Conservation (phyloP, 2,329 filamentous ascomycete species). For the Aspergillus flavus region DNA sequence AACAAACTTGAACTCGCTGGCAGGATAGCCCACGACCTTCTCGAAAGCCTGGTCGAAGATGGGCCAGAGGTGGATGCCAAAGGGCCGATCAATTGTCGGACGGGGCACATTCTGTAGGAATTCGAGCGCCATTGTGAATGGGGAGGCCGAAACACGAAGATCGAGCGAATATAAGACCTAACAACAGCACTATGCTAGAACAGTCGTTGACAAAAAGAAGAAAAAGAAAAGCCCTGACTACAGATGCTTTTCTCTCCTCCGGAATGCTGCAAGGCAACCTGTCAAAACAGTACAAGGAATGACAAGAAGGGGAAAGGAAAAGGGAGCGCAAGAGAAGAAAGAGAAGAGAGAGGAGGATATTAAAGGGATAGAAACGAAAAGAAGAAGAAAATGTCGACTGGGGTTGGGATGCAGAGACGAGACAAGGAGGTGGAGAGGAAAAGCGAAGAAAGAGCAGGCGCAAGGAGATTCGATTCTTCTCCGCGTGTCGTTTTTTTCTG, state of each 20-base stretch:
- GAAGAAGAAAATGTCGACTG: conserved; percentile 21
- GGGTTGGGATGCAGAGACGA: conserved; percentile 18
- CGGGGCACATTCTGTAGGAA: conserved; percentile 57
- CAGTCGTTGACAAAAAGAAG: not conserved
- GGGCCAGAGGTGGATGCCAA: conserved; percentile 90
- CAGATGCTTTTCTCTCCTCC: conserved; percentile 12
- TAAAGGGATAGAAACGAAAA: conserved; percentile 11
- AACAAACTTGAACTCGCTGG: conserved; percentile 82
- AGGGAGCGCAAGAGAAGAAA: conserved; percentile 47
- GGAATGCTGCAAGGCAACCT: conserved; percentile 12
- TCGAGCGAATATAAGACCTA: not conserved
- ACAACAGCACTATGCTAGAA: not conserved
- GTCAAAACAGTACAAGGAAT: conserved; percentile 6
- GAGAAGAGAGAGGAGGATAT: conserved; percentile 67
- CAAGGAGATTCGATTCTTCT: conserved; percentile 11
- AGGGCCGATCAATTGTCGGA: conserved; percentile 87
- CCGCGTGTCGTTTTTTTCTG: conserved; percentile 11
- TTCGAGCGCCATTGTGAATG: conserved; percentile 52
- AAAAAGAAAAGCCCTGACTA: not conserved
- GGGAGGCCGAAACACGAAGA: not conserved
- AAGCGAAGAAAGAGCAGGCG: conserved; percentile 15
- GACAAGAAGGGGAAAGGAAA: conserved; percentile 18
- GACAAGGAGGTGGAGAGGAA: conserved; percentile 13
- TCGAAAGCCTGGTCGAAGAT: conserved; percentile 89
- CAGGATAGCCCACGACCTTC: conserved; percentile 74